Base-by-base conservation (phyloP, 2,329 filamentous ascomycete species). In the Orbilia javanica region DNA sequence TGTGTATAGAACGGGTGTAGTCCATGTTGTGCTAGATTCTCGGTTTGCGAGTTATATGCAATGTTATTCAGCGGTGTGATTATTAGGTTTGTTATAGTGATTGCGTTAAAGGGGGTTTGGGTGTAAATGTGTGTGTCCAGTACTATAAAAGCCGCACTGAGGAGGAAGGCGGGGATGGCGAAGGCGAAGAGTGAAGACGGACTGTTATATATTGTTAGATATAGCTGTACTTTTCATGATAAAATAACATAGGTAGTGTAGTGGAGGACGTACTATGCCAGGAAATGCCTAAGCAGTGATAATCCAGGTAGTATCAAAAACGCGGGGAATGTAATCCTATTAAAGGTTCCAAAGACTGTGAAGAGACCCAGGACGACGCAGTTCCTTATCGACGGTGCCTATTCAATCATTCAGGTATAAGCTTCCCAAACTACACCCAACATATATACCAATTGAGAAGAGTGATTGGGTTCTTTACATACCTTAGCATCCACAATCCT, bases 291-390 rank as follows among this genome's bases (percentile, higher is more conserved):
- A 83, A 98, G 86, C 82, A 99, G 87, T 83, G 90, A 91, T 83
- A 97, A 86, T 39, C 91, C 91, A 66, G 96, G 95, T 83, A 97
- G 89, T 74, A 97, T 84, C 79, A 99, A 85, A 84, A 97, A 99
- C 13, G 94, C 95, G 53, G 95, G 95, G 84, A 98, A 98, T 8
- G 96, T 99, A 82, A 98, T 97, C 80, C 96, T 90, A 85, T 98
- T 99, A 85, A 99, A 99, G 74, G 95, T 86, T 62, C 96, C 96
- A 82, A 96, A 92, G 13, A 97, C 91, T 65, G 89, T 87, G 68
- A 97, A 89, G 79, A 94, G 90, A 31, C 93, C 93, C 46, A 99
- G 89, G 48, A 96, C 87, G 46, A 89, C 88, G 73, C 92, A 94
- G 48, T 74, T 79, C 36, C 74, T 69, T 46, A 74, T 53, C 48